Conservation (phyloP, 2,329 filamentous ascomycete genomes). For the Rugonectria rugulosa region DNA sequence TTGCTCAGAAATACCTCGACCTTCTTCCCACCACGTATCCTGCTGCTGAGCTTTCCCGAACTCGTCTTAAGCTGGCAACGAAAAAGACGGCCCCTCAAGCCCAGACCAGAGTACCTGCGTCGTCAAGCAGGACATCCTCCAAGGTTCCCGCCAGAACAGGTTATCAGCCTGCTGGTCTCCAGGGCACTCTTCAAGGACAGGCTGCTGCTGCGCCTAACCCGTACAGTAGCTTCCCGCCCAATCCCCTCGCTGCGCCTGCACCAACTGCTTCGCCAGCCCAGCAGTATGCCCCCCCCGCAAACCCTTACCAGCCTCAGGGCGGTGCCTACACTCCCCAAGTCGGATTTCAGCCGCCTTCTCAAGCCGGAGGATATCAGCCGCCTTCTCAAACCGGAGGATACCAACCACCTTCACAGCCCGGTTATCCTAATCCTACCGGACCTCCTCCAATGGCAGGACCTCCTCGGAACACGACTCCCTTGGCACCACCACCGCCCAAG, state of each 20-base stretch:
- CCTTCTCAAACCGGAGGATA: slow-evolving; percentile 53
- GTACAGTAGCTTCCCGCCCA: slow-evolving; percentile 53
- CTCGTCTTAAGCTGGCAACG: slow-evolving; percentile 84
- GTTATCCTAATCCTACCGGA: slow-evolving; percentile 47
- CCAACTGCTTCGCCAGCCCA: slow-evolving; percentile 37
- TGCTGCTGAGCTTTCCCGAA: slow-evolving; percentile 85
- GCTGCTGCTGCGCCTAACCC: slow-evolving; percentile 41
- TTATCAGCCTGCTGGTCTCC: slow-evolving; percentile 56
- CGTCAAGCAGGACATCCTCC: slow-evolving; percentile 46
- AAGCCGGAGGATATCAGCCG: slow-evolving; percentile 52
- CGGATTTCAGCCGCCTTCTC: slow-evolving; percentile 51
- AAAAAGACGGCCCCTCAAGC: slow-evolving; percentile 52
- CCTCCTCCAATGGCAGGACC: slow-evolving; percentile 48
- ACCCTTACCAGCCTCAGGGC: slow-evolving; percentile 44
- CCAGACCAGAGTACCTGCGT: slow-evolving; percentile 34
- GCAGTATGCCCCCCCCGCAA: slow-evolving; percentile 48
- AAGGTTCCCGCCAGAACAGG: slow-evolving; percentile 51
- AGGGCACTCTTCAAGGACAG: slow-evolving; percentile 34
- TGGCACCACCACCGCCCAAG: slow-evolving; percentile 73
- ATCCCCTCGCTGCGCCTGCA: slow-evolving; percentile 31
- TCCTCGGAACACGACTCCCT: slow-evolving; percentile 70
- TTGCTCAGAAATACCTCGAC: slow-evolving; percentile 91
- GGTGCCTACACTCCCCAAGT: slow-evolving; percentile 31
- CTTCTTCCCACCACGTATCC: slow-evolving; percentile 85
- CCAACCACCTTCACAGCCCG: slow-evolving; percentile 49